phyloP scores from a whole-genome alignment of 2,329 filamentous ascomycete species.

The Trichoderma koningiopsis region DNA sequence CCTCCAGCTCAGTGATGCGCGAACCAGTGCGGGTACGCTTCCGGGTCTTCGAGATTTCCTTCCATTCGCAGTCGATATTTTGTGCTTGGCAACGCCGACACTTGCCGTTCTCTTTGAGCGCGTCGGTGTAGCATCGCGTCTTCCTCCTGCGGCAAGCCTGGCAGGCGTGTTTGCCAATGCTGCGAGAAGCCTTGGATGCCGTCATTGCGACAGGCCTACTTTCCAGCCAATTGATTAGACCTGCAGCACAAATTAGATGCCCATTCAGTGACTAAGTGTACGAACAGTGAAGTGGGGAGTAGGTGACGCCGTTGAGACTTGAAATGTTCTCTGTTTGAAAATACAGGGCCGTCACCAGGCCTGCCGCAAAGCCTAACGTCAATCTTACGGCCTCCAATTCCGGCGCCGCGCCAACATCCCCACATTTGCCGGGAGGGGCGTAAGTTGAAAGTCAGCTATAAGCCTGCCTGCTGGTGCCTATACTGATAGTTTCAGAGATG shows the following conservation, averaged over 20 bases:
- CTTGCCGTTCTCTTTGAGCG: neutral
- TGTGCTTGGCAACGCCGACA: neutral
- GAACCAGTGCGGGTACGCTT: neutral
- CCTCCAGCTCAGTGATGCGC: neutral
- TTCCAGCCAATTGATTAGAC: neutral
- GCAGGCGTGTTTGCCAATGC: neutral
- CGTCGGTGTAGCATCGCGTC: neutral
- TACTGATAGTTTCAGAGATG: no score
- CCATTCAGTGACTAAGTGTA: neutral
- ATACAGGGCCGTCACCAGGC: neutral
- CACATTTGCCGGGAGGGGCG: neutral
- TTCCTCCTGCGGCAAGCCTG: neutral
- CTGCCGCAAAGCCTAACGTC: neutral
- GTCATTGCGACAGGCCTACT: neutral
- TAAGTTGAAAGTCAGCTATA: neutral
- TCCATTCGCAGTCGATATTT: neutral
- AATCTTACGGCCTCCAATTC: neutral
- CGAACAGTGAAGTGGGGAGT: neutral
- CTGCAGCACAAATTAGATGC: neutral
- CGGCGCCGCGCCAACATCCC: no score
- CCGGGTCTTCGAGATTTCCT: neutral
- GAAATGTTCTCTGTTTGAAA: neutral
- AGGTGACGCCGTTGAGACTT: neutral
- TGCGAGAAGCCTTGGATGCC: neutral
- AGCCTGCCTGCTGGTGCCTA: neutral